Evolutionary conservation across 1,139 yeast species (phyloP).

Genomic region (Geotrichum bryndzae): DNA sequence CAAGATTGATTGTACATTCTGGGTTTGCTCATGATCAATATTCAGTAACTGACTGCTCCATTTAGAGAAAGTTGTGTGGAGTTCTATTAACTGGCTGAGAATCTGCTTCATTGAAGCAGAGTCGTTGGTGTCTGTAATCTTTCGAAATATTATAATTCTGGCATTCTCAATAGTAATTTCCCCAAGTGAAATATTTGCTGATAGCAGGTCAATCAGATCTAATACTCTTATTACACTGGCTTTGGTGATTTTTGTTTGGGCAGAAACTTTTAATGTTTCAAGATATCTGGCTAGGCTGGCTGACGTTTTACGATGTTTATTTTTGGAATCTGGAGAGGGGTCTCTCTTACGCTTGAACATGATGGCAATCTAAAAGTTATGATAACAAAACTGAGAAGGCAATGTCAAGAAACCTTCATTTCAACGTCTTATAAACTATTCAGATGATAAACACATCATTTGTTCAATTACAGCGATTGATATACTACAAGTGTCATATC

Average conservation of each 20-base stretch:
- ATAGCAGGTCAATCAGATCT: slow-evolving; percentile 1
- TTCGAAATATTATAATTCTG: not conserved
- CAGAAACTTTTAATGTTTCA: not conserved
- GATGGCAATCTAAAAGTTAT: not conserved
- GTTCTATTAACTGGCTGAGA: not conserved
- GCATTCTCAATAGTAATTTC: not conserved
- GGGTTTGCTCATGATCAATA: not conserved
- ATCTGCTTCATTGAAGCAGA: not conserved
- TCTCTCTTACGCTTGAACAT: not conserved
- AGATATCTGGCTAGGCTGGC: not conserved
- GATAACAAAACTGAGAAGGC: not conserved
- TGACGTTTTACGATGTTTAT: not conserved
- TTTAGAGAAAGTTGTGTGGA: not conserved
- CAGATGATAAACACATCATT: not conserved
- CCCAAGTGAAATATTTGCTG: slow-evolving; percentile 2
- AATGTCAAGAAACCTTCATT: not conserved
- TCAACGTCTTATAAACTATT: too few relatives aligned
- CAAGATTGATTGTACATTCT: not conserved
- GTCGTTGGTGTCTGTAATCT: not conserved
- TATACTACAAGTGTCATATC: too few relatives aligned
- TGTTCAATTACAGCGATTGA: not conserved
- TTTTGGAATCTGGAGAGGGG: not conserved
- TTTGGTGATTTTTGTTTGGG: not conserved
- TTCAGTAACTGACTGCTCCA: slow-evolving; percentile 1
- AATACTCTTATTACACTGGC: not conserved